Percentiles rank a stretch among this genome's conserved stretches.
These are phyloP conservation scores for Phytopythium delawarense DNA, from an alignment of 352 stramenopile species.

Conservation along the genomic window DNA sequence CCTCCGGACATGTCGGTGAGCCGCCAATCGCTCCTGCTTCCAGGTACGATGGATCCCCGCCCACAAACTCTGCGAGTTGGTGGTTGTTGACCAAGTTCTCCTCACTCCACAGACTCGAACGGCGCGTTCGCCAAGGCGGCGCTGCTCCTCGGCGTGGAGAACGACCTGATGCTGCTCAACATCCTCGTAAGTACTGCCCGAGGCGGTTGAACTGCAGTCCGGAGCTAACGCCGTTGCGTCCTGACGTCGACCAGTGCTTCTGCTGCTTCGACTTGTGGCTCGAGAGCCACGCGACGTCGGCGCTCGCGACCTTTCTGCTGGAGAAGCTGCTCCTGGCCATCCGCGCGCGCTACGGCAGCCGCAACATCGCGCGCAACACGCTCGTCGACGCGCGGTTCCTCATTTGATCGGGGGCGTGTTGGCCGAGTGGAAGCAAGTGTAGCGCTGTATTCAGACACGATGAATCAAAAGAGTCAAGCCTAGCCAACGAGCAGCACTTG, in stretches of 20 bases:
- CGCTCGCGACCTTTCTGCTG: slow-evolving; percentile 57
- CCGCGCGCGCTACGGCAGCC: slow-evolving; percentile 34
- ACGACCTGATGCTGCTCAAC: slow-evolving; percentile 88
- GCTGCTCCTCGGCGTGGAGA: slow-evolving; percentile 77
- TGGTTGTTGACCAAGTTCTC: neutral
- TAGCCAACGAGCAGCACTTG: neutral
- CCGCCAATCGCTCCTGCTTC: slow-evolving; percentile 62
- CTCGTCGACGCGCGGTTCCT: slow-evolving; percentile 69
- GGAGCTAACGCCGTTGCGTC: neutral
- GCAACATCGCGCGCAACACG: slow-evolving; percentile 46
- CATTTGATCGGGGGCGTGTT: slow-evolving; percentile 27
- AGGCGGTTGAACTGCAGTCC: neutral
- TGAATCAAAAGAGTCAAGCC: neutral
- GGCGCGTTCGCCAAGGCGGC: slow-evolving; percentile 48
- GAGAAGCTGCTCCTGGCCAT: slow-evolving; percentile 32
- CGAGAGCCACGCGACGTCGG: slow-evolving; percentile 58
- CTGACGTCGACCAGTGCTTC: slow-evolving; percentile 41
- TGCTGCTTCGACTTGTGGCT: slow-evolving; percentile 62
- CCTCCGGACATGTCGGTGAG: slow-evolving; percentile 67
- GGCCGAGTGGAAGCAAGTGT: neutral
- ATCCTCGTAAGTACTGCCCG: slow-evolving; percentile 49
- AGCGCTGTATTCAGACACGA: neutral
- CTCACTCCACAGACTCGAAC: slow-evolving; percentile 30
- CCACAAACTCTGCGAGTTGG: neutral
- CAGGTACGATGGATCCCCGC: slow-evolving; percentile 25